Conservation (phyloP, 169 alveolate genomes). For the Babesia caballi region DNA sequence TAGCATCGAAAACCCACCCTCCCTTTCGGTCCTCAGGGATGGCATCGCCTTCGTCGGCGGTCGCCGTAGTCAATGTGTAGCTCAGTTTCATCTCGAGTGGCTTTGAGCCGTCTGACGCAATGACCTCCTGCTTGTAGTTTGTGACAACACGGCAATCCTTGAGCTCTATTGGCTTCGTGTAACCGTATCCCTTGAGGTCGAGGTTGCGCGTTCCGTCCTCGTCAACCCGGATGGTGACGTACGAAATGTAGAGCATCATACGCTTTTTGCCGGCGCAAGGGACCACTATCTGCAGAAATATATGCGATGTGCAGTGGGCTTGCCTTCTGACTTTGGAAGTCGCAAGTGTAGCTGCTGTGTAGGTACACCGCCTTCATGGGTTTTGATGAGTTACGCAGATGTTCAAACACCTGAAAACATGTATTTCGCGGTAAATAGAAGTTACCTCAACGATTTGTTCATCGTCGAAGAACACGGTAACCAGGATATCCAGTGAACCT, state of each 20-base stretch:
- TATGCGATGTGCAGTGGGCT: neutral
- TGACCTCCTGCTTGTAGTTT: conserved; percentile 17
- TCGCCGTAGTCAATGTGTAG: conserved; percentile 19
- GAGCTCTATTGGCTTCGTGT: conserved; percentile 29
- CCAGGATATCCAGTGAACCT: conserved; percentile 20
- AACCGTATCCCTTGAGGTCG: conserved; percentile 46
- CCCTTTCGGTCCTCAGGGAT: conserved; percentile 38
- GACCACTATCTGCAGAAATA: conserved; percentile 20
- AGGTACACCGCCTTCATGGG: conserved; percentile 20
- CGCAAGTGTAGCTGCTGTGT: conserved; percentile 39
- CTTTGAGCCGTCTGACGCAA: conserved; percentile 10
- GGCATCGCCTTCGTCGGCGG: conserved; percentile 20
- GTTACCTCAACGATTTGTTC: conserved; percentile 50
- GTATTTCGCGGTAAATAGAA: neutral
- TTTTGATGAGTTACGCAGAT: conserved; percentile 27
- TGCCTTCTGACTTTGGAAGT: conserved; percentile 37
- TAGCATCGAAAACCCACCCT: conserved; percentile 1
- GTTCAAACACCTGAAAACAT: conserved; percentile 13
- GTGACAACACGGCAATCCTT: conserved; percentile 5
- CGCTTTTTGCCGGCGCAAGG: conserved; percentile 53
- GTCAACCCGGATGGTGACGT: neutral
- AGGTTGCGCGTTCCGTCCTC: conserved; percentile 27
- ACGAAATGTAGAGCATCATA: conserved; percentile 35
- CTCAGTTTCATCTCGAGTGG: conserved; percentile 11
- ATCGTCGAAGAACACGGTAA: conserved; percentile 54